These are phyloP conservation scores for Pecoramyces ruminantium DNA, from an alignment of 192 early-diverging fungal species.

Conservation along the genomic window DNA sequence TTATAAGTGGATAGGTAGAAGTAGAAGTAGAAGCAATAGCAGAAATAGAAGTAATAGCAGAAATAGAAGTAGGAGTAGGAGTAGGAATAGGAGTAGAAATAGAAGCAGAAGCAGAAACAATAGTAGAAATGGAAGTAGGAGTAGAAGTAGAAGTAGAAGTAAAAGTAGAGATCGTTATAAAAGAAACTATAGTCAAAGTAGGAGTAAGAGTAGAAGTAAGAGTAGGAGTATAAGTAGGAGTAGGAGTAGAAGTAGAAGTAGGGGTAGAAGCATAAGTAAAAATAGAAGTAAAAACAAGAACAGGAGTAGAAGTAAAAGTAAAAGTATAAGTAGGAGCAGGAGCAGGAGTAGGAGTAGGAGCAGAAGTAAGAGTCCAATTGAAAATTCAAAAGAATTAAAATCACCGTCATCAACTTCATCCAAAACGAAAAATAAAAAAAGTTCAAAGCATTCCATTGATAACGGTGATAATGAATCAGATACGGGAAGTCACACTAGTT, in stretches of 20 bases:
- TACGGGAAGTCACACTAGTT: too few relatives aligned
- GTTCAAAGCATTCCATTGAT: too few relatives aligned
- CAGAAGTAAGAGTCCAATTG: too few relatives aligned
- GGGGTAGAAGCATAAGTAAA: not conserved
- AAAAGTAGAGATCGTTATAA: not conserved
- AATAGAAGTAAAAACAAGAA: not conserved
- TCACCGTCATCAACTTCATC: too few relatives aligned
- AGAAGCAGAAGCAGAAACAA: not conserved
- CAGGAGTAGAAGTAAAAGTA: not conserved
- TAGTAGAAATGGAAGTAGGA: not conserved
- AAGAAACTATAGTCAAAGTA: not conserved
- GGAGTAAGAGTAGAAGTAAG: not conserved
- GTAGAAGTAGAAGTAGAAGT: not conserved
- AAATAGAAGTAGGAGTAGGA: not conserved
- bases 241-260: not conserved
- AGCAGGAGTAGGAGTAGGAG: too few relatives aligned
- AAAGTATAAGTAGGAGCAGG: not conserved
- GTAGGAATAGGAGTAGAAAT: not conserved
- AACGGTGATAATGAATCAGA: too few relatives aligned
- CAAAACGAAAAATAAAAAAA: too few relatives aligned
- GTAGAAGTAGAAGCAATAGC: not conserved
- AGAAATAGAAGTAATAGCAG: not conserved
- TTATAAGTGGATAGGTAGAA: not conserved
- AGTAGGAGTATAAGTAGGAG: not conserved
- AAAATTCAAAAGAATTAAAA: too few relatives aligned